phyloP scores from a whole-genome alignment of 441 rosid genomes.

The Croton setiger region DNA sequence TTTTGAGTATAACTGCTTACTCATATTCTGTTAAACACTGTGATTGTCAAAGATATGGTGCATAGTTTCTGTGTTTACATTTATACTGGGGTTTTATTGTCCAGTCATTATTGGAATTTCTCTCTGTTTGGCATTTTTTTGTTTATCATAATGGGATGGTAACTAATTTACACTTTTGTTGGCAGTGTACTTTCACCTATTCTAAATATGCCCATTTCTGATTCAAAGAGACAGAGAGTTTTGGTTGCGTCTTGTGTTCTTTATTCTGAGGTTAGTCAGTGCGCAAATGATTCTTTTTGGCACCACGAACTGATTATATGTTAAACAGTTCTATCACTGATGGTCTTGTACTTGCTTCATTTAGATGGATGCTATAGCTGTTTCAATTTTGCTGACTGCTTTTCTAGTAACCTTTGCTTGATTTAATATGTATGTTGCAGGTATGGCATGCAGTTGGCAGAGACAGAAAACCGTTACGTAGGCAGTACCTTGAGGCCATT shows the following conservation, averaged over 20 bases:
- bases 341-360: slow-evolving; percentile 22
- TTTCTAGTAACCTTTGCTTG: slow-evolving; percentile 23
- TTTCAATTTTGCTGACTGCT: slow-evolving; percentile 22
- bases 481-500: slow-evolving; percentile 90
- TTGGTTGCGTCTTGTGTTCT: slow-evolving; percentile 98
- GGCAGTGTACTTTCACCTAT: slow-evolving; percentile 97
- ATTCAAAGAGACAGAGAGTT: slow-evolving; percentile 98
- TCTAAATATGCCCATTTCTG: slow-evolving; percentile 96
- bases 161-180: slow-evolving; percentile 28
- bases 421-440: slow-evolving; percentile 40
- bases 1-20: not conserved
- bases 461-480: slow-evolving; percentile 84
- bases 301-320: not conserved
- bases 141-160: slow-evolving; percentile 22
- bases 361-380: slow-evolving; percentile 12
- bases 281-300: slow-evolving; percentile 22
- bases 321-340: not conserved
- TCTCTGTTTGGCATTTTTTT: slow-evolving; percentile 9
- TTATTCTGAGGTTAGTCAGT: slow-evolving; percentile 92
- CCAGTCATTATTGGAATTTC: not conserved
- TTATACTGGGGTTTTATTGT: slow-evolving; percentile 1
- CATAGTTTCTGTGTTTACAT: slow-evolving; percentile 3
- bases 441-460: slow-evolving; percentile 96
- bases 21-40: not conserved
- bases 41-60: slow-evolving; percentile 5